Evolutionary conservation across 768 basidiomycete genomes (phyloP).

Genomic region (Suillus subaureus): DNA sequence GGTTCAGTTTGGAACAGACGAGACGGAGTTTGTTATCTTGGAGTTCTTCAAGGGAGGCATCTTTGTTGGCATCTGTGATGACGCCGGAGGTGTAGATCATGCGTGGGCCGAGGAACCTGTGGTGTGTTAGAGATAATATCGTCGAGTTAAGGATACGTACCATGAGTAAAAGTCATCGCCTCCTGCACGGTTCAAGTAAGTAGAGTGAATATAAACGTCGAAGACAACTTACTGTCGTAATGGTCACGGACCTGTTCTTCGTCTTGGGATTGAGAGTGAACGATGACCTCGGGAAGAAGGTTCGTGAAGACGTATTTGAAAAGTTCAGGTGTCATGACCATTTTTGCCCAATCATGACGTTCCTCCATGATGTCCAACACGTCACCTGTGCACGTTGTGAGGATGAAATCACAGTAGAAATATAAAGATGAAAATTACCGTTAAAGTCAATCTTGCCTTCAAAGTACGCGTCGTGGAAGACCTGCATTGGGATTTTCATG

Average conservation of each 20-base stretch:
- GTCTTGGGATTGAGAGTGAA: slow-evolving; percentile 90
- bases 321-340: slow-evolving; percentile 86
- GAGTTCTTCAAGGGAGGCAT: slow-evolving; percentile 88
- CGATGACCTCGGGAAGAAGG: slow-evolving; percentile 90
- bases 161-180: slow-evolving; percentile 97
- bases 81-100: slow-evolving; percentile 99
- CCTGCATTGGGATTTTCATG: slow-evolving; percentile 96
- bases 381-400: slow-evolving; percentile 59
- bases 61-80: slow-evolving; percentile 63
- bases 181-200: slow-evolving; percentile 41
- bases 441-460: slow-evolving; percentile 97
- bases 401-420: not conserved
- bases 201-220: slow-evolving; percentile 6
- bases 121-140: not conserved
- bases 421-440: slow-evolving; percentile 48
- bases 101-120: slow-evolving; percentile 91
- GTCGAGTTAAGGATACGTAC: slow-evolving; percentile 38
- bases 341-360: slow-evolving; percentile 93
- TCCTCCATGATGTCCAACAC: slow-evolving; percentile 92
- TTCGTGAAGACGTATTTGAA: slow-evolving; percentile 92
- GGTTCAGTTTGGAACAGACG: slow-evolving; percentile 92
- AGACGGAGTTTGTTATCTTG: slow-evolving; percentile 98
- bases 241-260: slow-evolving; percentile 94
- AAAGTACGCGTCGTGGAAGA: slow-evolving; percentile 97
- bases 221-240: slow-evolving; percentile 75